Percentiles rank a stretch among this genome's conserved stretches.
Conservation (phyloP, 176 grass and related monocot genomes). For the Poa pratensis region DNA sequence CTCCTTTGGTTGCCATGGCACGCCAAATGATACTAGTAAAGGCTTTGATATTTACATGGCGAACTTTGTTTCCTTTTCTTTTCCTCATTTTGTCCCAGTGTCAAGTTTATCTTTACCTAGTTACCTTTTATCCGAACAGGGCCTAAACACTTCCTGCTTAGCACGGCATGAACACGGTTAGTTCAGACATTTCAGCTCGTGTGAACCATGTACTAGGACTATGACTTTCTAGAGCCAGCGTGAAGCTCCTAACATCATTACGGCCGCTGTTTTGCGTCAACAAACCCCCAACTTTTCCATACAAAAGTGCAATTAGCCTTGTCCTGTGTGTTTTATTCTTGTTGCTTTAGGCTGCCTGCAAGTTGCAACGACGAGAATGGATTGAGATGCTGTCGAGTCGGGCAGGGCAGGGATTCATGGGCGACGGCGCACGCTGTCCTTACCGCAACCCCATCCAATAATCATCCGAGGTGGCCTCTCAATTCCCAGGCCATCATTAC, state of each 20-base stretch:
- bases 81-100: no score
- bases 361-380: background rate
- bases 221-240: background rate
- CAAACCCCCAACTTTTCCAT: slow-evolving; percentile 29
- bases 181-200: background rate
- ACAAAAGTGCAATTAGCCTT: slow-evolving; percentile 20
- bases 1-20: background rate
- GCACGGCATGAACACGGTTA: background rate
- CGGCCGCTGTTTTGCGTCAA: slow-evolving; percentile 33
- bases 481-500: slow-evolving; percentile 17
- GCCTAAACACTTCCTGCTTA: background rate
- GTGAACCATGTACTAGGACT: background rate
- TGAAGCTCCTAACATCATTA: slow-evolving; percentile 53
- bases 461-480: slow-evolving; percentile 24
- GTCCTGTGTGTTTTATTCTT: background rate
- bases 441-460: slow-evolving; percentile 24
- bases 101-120: no score
- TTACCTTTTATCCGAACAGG: no score
- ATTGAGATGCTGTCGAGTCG: slow-evolving; percentile 46
- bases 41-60: background rate
- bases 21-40: no score
- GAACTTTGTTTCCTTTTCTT: background rate
- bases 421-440: slow-evolving; percentile 44
- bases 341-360: background rate
- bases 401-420: slow-evolving; percentile 36